Evolutionary conservation across 1,284 basidiomycete genomes (phyloP).

Genomic region (Bjerkandera adusta): DNA sequence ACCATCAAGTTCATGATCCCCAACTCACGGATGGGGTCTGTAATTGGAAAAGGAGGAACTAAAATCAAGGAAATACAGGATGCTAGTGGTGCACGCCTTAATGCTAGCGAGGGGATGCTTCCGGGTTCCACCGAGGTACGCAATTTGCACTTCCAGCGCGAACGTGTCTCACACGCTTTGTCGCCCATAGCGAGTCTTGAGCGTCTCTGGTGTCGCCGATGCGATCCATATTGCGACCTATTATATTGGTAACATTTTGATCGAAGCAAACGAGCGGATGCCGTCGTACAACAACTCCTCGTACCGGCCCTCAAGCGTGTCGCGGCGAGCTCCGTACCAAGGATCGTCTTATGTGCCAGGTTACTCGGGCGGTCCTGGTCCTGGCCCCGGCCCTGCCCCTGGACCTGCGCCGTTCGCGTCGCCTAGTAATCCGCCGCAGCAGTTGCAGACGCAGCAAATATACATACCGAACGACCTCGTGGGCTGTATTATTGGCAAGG

Average conservation of each 20-base stretch:
- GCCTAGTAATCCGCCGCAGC: constrained; percentile 40
- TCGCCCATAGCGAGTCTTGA: constrained; percentile 78
- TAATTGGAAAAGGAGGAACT: constrained; percentile 95
- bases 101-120: constrained; percentile 97
- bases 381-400: constrained; percentile 1
- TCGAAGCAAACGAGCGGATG: constrained; percentile 91
- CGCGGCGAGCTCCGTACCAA: constrained; percentile 43
- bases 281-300: constrained; percentile 52
- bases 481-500: constrained; percentile 98
- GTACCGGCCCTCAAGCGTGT: constrained; percentile 36
- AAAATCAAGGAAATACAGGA: constrained; percentile 99
- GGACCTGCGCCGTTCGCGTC: constrained; percentile 22
- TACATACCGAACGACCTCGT: constrained; percentile 98
- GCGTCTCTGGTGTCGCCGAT: constrained; percentile 98
- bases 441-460: constrained; percentile 95
- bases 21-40: constrained; percentile 98
- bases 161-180: constrained; percentile 5
- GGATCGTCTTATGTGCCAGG: constrained; percentile 75
- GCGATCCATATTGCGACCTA: constrained; percentile 99
- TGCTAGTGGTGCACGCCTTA: constrained; percentile 93
- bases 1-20: constrained; percentile 99
- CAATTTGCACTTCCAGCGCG: constrained; percentile 17
- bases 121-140: constrained; percentile 96
- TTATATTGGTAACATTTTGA: constrained; percentile 96
- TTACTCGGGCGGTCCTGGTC: constrained; percentile 44